These are phyloP conservation scores for Dimargaris xerosporica DNA, from an alignment of 192 early-diverging fungal species.

Conservation along the genomic window DNA sequence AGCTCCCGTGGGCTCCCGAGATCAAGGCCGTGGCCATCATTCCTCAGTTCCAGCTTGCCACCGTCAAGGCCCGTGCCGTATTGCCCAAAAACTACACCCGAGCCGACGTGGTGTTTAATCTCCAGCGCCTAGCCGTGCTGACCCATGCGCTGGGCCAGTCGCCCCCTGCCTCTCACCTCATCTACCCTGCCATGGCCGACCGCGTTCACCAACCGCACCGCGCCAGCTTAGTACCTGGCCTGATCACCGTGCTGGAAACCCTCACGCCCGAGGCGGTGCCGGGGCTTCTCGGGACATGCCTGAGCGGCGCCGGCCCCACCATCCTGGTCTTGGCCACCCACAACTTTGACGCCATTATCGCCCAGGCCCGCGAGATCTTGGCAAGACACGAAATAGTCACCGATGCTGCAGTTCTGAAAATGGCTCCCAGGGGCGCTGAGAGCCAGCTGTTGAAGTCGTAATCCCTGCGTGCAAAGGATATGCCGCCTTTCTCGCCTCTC, in stretches of 20 bases:
- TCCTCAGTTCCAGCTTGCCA: slow-evolving; percentile 87
- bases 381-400: slow-evolving; percentile 31
- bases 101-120: slow-evolving; percentile 83
- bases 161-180: slow-evolving; percentile 55
- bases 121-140: slow-evolving; percentile 89
- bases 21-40: slow-evolving; percentile 64
- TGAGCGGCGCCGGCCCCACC: slow-evolving; percentile 94
- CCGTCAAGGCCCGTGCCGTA: slow-evolving; percentile 76
- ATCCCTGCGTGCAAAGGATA: no score
- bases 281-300: slow-evolving; percentile 81
- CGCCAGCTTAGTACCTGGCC: slow-evolving; percentile 83
- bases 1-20: slow-evolving; percentile 44
- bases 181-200: slow-evolving; percentile 90
- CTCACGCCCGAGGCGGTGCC: slow-evolving; percentile 57
- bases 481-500: no score
- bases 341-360: slow-evolving; percentile 76
- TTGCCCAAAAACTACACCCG: slow-evolving; percentile 62
- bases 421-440: no score
- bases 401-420: slow-evolving; percentile 42
- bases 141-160: slow-evolving; percentile 60
- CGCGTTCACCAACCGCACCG: slow-evolving; percentile 94
- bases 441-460: no score
- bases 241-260: slow-evolving; percentile 66
- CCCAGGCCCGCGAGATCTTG: slow-evolving; percentile 44
- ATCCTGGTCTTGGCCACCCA: slow-evolving; percentile 74